A percentile compares a stretch with the other conserved stretches of the same genome.
phyloP scores from a whole-genome alignment of 192 early-diverging fungal species.

The Coemansia sp. region DNA sequence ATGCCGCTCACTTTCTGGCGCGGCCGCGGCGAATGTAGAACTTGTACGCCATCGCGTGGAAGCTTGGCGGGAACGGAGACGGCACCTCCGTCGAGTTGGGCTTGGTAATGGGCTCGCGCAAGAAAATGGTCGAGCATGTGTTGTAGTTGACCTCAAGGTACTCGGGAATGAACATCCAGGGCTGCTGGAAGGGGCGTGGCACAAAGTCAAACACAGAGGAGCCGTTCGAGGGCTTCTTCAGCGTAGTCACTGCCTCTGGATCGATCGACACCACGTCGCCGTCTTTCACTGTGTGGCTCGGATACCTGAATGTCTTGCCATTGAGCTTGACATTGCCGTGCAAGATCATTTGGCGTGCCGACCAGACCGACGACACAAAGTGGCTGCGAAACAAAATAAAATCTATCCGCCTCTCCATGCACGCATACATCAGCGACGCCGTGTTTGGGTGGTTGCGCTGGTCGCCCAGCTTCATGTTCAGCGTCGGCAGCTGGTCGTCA shows the following conservation, averaged over 20 bases:
- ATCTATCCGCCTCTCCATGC: slow-evolving; percentile 89
- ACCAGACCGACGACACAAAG: slow-evolving; percentile 83
- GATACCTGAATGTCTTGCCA: slow-evolving; percentile 72
- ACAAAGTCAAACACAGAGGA: slow-evolving; percentile 60
- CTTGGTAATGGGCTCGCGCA: slow-evolving; percentile 84
- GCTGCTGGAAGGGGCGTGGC: slow-evolving; percentile 77
- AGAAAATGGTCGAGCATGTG: slow-evolving; percentile 83
- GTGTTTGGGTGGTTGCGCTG: slow-evolving; percentile 61
- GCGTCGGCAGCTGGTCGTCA: slow-evolving; percentile 68
- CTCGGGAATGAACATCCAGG: slow-evolving; percentile 94
- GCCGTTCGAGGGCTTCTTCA: slow-evolving; percentile 57
- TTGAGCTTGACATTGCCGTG: slow-evolving; percentile 92
- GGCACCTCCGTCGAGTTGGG: slow-evolving; percentile 87
- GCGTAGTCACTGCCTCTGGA: slow-evolving; percentile 66
- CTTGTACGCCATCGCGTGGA: slow-evolving; percentile 89
- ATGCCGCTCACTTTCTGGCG: slow-evolving; percentile 33
- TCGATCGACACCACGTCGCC: slow-evolving; percentile 87
- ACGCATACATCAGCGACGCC: slow-evolving; percentile 77
- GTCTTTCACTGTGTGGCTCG: slow-evolving; percentile 76
- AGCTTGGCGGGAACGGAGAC: slow-evolving; percentile 86
- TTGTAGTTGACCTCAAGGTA: slow-evolving; percentile 98
- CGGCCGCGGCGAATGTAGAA: slow-evolving; percentile 74
- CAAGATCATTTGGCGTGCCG: slow-evolving; percentile 78
- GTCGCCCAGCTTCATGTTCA: slow-evolving; percentile 52
- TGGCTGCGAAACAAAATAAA: slow-evolving; percentile 90